These are phyloP conservation scores for Botrytis pseudocinerea DNA, from an alignment of 2,329 filamentous ascomycete genomes.

Conservation along the genomic window DNA sequence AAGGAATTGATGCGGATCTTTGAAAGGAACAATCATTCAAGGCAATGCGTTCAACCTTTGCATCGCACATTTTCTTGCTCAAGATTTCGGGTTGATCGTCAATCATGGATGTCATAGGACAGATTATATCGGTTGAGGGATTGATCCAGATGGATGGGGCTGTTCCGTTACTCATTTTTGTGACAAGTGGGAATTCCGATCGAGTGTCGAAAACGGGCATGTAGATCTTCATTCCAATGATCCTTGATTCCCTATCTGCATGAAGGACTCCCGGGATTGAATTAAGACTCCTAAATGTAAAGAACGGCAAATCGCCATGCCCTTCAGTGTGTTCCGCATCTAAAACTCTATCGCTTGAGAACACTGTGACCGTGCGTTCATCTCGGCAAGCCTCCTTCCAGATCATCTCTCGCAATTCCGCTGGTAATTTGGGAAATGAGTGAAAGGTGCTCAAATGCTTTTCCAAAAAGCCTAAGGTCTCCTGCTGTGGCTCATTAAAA, in stretches of 20 bases:
- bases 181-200: background rate
- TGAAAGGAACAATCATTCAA: background rate
- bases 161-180: background rate
- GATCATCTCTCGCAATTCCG: background rate
- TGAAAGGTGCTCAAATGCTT: background rate
- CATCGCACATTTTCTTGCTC: background rate
- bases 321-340: background rate
- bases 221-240: background rate
- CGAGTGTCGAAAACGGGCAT: background rate
- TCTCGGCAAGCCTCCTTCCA: background rate
- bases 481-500: too few species aligned
- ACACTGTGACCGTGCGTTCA: background rate
- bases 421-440: background rate
- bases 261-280: background rate
- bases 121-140: background rate
- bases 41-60: background rate
- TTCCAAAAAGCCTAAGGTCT: background rate
- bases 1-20: background rate
- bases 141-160: background rate
- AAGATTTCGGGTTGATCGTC: background rate
- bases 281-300: background rate
- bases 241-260: background rate
- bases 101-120: background rate
- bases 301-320: background rate
- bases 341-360: background rate